These are phyloP conservation scores for Coccinonectria pachysandricola DNA, from an alignment of 2,329 filamentous ascomycete genomes.

Conservation along the genomic window DNA sequence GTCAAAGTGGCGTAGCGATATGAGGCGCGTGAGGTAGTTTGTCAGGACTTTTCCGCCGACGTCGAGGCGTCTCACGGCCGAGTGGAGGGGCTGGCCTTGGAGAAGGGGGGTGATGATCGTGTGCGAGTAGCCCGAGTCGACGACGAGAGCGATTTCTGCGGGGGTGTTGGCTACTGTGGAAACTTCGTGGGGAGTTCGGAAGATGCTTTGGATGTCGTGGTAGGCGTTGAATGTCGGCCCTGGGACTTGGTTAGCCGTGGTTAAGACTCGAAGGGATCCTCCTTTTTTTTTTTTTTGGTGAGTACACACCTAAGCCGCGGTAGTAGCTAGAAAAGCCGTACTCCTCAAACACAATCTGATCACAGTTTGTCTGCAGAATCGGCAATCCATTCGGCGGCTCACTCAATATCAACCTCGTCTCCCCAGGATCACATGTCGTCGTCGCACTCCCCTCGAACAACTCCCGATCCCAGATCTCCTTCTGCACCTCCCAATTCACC, in stretches of 20 bases:
- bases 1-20: slow-evolving; percentile 87
- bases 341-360: slow-evolving; percentile 96
- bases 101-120: slow-evolving; percentile 85
- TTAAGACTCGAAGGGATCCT: too few relatives aligned
- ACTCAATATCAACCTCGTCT: slow-evolving; percentile 75
- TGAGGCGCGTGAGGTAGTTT: slow-evolving; percentile 80
- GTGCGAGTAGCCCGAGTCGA: slow-evolving; percentile 89
- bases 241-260: slow-evolving; percentile 21
- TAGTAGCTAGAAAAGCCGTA: slow-evolving; percentile 87
- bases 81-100: slow-evolving; percentile 67
- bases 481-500: slow-evolving; percentile 93
- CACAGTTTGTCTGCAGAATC: slow-evolving; percentile 75
- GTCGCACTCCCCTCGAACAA: slow-evolving; percentile 64
- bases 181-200: slow-evolving; percentile 46
- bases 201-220: slow-evolving; percentile 62
- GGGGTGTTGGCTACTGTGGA: slow-evolving; percentile 37
- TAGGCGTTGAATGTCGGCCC: slow-evolving; percentile 72
- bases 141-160: slow-evolving; percentile 72
- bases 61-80: slow-evolving; percentile 74
- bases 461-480: slow-evolving; percentile 88
- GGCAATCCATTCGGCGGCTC: slow-evolving; percentile 79
- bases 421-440: slow-evolving; percentile 60
- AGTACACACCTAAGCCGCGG: slow-evolving; percentile 53
- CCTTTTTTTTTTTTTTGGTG: too few relatives aligned
- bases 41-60: slow-evolving; percentile 89